These are phyloP conservation scores for Ogataea salicorniae DNA, from an alignment of 805 yeast species.

Conservation along the genomic window DNA sequence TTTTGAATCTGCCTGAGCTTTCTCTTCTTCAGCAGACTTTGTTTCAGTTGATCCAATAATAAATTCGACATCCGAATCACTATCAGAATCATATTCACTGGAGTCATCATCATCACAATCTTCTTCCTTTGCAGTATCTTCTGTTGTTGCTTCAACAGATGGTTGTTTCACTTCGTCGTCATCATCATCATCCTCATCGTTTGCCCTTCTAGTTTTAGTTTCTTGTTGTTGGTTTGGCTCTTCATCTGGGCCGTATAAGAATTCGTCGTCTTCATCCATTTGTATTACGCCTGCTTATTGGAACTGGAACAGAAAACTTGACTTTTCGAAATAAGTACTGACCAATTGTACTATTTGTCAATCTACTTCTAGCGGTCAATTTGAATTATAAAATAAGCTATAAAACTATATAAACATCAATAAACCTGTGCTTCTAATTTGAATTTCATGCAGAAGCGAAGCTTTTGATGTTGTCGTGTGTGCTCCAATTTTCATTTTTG, in stretches of 20 bases:
- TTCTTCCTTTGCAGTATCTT: constrained; percentile 7
- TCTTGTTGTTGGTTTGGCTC: constrained; percentile 19
- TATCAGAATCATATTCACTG: constrained; percentile 41
- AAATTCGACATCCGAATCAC: constrained; percentile 68
- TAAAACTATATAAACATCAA: too few relatives aligned
- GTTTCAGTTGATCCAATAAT: constrained; percentile 52
- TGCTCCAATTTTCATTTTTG: too few relatives aligned
- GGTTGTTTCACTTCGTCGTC: constrained; percentile 18
- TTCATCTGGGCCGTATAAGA: constrained; percentile 55
- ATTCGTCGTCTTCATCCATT: constrained; percentile 65
- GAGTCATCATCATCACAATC: not conserved
- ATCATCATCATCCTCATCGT: constrained; percentile 18
- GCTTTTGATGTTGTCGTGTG: too few relatives aligned
- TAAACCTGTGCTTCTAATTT: too few relatives aligned
- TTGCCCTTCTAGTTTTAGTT: constrained; percentile 16
- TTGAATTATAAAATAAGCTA: too few relatives aligned
- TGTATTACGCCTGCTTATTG: not conserved
- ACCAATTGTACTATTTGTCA: not conserved
- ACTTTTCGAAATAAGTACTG: not conserved
- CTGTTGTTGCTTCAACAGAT: constrained; percentile 21
- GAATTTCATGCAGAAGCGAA: too few relatives aligned
- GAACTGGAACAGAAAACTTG: not conserved
- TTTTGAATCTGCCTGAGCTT: constrained; percentile 11
- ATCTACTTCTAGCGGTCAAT: too few relatives aligned
- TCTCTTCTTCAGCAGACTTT: constrained; percentile 11